Evolutionary conservation across 495 filamentous ascomycete genomes (phyloP), one percentile per base, ranked within the genome.

Genomic region (Bacidia rubella): DNA sequence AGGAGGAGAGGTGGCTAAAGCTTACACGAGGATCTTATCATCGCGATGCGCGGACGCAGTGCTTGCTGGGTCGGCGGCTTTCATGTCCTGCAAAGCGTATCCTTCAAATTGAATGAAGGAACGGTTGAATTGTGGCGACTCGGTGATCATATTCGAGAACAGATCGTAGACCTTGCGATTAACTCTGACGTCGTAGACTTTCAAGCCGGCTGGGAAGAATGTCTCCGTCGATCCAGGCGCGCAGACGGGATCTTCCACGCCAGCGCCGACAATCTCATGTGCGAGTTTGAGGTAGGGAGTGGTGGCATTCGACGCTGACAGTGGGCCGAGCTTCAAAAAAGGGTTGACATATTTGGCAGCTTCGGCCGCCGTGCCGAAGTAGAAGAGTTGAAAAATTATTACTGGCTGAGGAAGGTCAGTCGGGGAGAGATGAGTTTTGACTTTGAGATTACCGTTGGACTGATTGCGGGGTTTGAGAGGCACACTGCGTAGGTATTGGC

Each of bases 31-130:
- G 5, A 44, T 7, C 7, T 9, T 44, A 39, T 67, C 59, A 3
- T 51, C 58, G 0, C 71, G 66, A 52, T 68, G 57, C 11, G 72
- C 60, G 52, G 63, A 74, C 3, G 68, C 68, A 7, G 68, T 62
- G 21, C 55, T 54, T 10, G 62, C 62, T 23, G 54, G 53, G 20
- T 62, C 50, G 38, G 62, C 19, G 1, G 52, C 53, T 20, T 59
- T 53, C 11, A 70, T 62, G 11, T 61, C 65, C 15, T 65, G 55
- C 17, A 52, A 48, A 1, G 70, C 57, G 58, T 73, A 76, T 12
- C 61, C 66, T 55, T 74, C 73, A 29, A 69, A 56, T 3, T 73
- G 54, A 3, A 71, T 50, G 7, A 56, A 46, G 9, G 57, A 60
- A 11, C 49, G 43, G n/a, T 53, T 55, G 24, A 64, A 59, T 11